These are phyloP conservation scores for Parachlorella kessleri DNA, from an alignment of 139 green algal genomes.

Conservation along the genomic window DNA sequence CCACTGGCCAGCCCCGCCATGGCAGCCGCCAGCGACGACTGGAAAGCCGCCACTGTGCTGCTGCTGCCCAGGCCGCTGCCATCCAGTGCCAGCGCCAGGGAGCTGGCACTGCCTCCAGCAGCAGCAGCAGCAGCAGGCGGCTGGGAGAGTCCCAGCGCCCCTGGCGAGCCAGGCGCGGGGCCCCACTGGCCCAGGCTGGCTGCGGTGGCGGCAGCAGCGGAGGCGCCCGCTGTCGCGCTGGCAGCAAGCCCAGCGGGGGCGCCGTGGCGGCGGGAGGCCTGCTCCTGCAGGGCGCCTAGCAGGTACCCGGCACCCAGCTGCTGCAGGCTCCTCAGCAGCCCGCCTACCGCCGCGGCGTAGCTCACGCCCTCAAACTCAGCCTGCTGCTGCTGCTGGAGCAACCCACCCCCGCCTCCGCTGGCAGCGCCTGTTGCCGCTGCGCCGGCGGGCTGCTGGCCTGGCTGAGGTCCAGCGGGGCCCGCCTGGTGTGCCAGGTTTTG, in stretches of 20 bases:
- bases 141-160: neutral
- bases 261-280: too few species aligned
- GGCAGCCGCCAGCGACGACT: conserved; percentile 31
- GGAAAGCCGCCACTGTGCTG: neutral
- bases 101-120: too few species aligned
- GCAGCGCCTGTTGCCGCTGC: neutral
- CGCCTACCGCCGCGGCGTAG: conserved; percentile 4
- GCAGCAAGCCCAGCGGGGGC: too few species aligned
- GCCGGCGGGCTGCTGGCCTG: neutral
- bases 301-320: conserved; percentile 15
- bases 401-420: too few species aligned
- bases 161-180: neutral
- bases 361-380: conserved; percentile 17
- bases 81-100: too few species aligned
- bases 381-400: too few species aligned
- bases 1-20: conserved; percentile 42
- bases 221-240: neutral
- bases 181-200: conserved; percentile 24
- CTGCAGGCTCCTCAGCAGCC: conserved; percentile 23
- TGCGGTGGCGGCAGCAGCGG: neutral
- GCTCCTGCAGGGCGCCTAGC: neutral
- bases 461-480: neutral
- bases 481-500: conserved; percentile 6
- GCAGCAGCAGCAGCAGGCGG: too few species aligned
- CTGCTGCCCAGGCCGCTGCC: neutral